Conservation (phyloP, 164 flowering plant species). For the Piper betle region DNA sequence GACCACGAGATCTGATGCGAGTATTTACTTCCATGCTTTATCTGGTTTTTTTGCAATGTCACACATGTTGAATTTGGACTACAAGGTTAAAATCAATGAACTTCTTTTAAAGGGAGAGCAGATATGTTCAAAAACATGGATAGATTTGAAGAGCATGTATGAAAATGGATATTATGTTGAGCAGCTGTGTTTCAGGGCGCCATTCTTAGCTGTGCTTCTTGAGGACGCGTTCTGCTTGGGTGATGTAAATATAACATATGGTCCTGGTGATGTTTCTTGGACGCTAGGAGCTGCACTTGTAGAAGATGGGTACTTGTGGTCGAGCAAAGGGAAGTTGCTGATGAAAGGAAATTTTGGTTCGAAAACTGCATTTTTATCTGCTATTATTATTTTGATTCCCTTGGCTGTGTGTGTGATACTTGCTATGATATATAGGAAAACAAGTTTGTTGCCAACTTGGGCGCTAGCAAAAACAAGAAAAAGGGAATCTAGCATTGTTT, state of each 20-base stretch:
- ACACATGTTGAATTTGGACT: constrained; percentile 31
- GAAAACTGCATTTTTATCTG: constrained; percentile 13
- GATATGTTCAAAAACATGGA: constrained; percentile 38
- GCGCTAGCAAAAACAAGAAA: constrained; percentile 33
- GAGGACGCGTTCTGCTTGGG: constrained; percentile 42
- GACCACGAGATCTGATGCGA: constrained; percentile 9
- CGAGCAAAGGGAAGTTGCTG: constrained; percentile 2
- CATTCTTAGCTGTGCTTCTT: constrained; percentile 48
- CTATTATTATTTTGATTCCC: constrained; percentile 22
- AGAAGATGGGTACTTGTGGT: constrained; percentile 34
- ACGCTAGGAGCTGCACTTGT: constrained; percentile 55
- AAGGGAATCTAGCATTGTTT: constrained; percentile 13
- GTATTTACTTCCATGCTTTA: constrained; percentile 40
- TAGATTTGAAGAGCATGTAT: constrained; percentile 14
- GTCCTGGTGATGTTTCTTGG: constrained; percentile 58
- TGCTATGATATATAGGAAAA: constrained; percentile 25
- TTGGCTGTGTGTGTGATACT: constrained; percentile 23
- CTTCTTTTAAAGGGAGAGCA: constrained; percentile 39
- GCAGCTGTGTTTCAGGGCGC: constrained; percentile 40
- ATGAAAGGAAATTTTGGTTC: not conserved
- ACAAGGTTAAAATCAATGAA: constrained; percentile 30
- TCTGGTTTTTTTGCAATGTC: constrained; percentile 58
- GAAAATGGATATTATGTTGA: constrained; percentile 14
- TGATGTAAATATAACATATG: constrained; percentile 38
- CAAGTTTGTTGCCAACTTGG: constrained; percentile 14